A percentile compares a stretch with the other conserved stretches of the same genome.
Evolutionary conservation across 2,329 filamentous ascomycete genomes (phyloP).

Genomic region (Arthrobotrys sphaeroides): DNA sequence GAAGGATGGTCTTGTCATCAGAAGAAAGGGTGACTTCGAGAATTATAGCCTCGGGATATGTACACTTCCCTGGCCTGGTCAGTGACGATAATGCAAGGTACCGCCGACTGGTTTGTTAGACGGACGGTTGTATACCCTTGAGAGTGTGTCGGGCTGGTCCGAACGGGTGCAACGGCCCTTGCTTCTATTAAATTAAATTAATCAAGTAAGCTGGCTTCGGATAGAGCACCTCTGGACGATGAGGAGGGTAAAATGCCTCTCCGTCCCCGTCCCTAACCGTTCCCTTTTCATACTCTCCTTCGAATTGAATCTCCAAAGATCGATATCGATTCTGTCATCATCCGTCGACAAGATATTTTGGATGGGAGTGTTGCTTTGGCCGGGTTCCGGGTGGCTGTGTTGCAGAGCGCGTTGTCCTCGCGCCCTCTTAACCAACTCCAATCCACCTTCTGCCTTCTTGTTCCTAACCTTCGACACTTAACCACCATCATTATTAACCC

Average conservation of each 20-base stretch:
- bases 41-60: neutral
- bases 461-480: constrained; percentile 11
- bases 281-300: neutral
- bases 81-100: constrained; percentile 12
- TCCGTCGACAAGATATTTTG: no score
- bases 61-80: no score
- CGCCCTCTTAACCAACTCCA: constrained; percentile 13
- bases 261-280: neutral
- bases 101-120: neutral
- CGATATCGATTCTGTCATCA: constrained; percentile 39
- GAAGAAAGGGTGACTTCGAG: no score
- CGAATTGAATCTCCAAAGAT: constrained; percentile 56
- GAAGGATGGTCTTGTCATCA: neutral
- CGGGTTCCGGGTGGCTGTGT: constrained; percentile 8
- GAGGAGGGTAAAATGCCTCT: neutral
- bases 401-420: constrained; percentile 28
- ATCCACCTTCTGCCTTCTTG: constrained; percentile 18
- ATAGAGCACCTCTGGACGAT: no score
- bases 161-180: constrained; percentile 1
- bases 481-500: constrained; percentile 1
- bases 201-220: neutral
- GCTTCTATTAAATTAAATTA: constrained; percentile 6
- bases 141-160: constrained; percentile 1
- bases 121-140: no score
- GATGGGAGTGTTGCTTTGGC: neutral